Percentiles rank a stretch among this genome's conserved stretches.
Evolutionary conservation across 164 flowering plant genomes (phyloP).

Genomic region (Stephania cephalantha): DNA sequence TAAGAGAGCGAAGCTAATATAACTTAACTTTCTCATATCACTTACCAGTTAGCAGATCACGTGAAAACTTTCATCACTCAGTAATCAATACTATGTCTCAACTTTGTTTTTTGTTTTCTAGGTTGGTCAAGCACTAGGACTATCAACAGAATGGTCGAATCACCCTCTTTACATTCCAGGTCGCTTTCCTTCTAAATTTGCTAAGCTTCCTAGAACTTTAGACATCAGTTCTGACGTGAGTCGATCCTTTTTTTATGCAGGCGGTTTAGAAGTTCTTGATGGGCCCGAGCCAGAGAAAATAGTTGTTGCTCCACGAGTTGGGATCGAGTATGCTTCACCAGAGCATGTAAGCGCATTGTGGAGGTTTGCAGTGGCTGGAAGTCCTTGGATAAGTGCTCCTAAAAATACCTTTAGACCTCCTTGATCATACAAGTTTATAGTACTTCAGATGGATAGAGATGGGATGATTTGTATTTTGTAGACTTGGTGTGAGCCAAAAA

Average conservation of each 20-base stretch:
- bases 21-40: not conserved
- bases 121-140: constrained; percentile 92
- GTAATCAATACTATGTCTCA: not conserved
- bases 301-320: constrained; percentile 88
- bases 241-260: constrained; percentile 25
- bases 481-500: not conserved
- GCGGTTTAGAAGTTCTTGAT: constrained; percentile 86
- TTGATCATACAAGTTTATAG: not conserved
- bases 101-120: constrained; percentile 16
- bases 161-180: constrained; percentile 79
- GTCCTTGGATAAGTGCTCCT: constrained; percentile 95
- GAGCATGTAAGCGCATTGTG: constrained; percentile 82
- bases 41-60: not conserved
- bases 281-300: constrained; percentile 85
- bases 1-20: no score
- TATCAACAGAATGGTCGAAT: constrained; percentile 85
- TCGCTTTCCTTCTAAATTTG: constrained; percentile 17
- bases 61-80: not conserved
- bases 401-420: constrained; percentile 62
- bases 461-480: no score
- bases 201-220: not conserved
- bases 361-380: constrained; percentile 89
- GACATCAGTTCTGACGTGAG: constrained; percentile 6
- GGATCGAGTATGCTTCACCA: constrained; percentile 87
- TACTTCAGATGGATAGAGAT: not conserved